Evolutionary conservation across 2,329 filamentous ascomycete genomes (phyloP).

Genomic region (Diplodia sapinea): DNA sequence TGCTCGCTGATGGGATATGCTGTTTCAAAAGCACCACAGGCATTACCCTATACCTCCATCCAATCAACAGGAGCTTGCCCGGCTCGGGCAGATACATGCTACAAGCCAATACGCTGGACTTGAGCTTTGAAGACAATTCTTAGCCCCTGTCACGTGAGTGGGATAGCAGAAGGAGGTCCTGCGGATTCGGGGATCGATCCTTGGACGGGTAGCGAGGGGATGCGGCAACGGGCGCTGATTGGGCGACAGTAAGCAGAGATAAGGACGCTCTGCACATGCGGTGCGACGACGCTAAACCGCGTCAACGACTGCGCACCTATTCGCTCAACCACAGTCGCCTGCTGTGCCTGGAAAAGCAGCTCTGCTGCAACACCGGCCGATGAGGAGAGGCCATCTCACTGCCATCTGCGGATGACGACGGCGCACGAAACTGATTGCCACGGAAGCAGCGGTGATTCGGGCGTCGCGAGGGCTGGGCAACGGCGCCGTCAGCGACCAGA

Average conservation of each 20-base stretch:
- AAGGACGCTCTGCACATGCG: conserved; percentile 3
- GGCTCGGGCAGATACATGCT: neutral
- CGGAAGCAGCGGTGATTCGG: neutral
- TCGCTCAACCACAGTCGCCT: neutral
- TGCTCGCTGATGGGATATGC: neutral
- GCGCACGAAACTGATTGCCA: neutral
- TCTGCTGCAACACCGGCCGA: neutral
- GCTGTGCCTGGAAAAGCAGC: conserved; percentile 6
- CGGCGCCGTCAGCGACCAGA: neutral
- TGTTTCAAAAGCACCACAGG: too few species aligned
- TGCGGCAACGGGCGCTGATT: neutral
- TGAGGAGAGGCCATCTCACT: neutral
- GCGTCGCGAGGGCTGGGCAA: neutral
- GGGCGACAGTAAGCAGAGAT: conserved; percentile 10
- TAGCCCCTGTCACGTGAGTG: neutral
- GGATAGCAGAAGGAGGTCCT: neutral
- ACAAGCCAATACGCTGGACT: neutral
- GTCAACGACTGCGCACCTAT: neutral
- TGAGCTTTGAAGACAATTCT: neutral
- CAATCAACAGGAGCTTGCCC: too few species aligned
- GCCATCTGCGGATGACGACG: neutral
- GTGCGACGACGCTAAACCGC: conserved; percentile 15
- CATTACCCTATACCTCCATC: too few species aligned
- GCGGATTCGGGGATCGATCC: neutral
- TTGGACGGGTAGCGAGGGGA: neutral